Evolutionary conservation across 1,139 yeast genomes (phyloP).

Genomic region (Kodamaea arcana): DNA sequence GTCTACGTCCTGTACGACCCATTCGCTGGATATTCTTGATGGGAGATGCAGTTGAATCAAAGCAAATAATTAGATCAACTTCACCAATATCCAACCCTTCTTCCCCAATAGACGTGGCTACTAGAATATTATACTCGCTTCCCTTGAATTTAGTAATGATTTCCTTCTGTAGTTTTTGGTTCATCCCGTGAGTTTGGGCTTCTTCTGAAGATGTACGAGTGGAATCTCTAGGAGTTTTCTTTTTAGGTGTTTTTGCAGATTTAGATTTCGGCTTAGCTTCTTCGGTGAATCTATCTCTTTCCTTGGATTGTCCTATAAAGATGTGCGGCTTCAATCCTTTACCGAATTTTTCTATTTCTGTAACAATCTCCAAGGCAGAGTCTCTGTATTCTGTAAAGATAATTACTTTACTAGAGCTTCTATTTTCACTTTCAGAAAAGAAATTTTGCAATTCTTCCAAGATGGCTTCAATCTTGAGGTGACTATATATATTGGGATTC

Average conservation of each 20-base stretch:
- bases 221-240: constrained; percentile 12
- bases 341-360: constrained; percentile 46
- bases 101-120: constrained; percentile 97
- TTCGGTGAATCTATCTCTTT: constrained; percentile 61
- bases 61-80: constrained; percentile 88
- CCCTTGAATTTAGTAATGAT: constrained; percentile 67
- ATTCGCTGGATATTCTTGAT: constrained; percentile 90
- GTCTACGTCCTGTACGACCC: constrained; percentile 97
- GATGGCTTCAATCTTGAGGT: constrained; percentile 68
- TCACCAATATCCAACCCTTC: constrained; percentile 98
- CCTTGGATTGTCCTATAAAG: constrained; percentile 79
- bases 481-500: constrained; percentile 52
- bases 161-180: constrained; percentile 67
- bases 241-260: constrained; percentile 20
- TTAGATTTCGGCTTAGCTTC: constrained; percentile 28
- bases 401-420: constrained; percentile 62
- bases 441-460: constrained; percentile 56
- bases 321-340: constrained; percentile 65
- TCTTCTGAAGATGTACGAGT: constrained; percentile 43
- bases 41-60: constrained; percentile 90
- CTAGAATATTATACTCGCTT: constrained; percentile 72
- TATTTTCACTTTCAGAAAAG: constrained; percentile 33
- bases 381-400: constrained; percentile 86
- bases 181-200: constrained; percentile 61
- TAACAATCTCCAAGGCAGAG: constrained; percentile 82